Conservation (phyloP, 352 stramenopile species). For the Bremia lactucae region DNA sequence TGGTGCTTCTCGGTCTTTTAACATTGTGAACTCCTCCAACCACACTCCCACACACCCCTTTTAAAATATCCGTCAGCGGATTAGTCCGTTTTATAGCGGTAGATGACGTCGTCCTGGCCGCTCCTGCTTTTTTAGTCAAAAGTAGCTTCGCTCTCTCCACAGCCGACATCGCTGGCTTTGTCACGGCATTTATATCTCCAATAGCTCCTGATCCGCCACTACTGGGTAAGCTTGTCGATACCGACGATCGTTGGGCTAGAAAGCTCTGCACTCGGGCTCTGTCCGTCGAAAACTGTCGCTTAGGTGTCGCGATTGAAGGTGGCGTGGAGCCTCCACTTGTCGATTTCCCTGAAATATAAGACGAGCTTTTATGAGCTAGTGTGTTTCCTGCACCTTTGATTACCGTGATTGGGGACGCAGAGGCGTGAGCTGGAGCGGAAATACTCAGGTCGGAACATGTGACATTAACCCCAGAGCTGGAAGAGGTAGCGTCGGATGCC, state of each 20-base stretch:
- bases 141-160: constrained; percentile 65
- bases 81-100: constrained; percentile 60
- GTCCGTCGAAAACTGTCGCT: constrained; percentile 39
- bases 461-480: constrained; percentile 1
- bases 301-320: constrained; percentile 28
- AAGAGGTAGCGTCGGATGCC: constrained; percentile 4
- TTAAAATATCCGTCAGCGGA: constrained; percentile 66
- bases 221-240: background rate
- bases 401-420: constrained; percentile 8
- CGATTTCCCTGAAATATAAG: constrained; percentile 6
- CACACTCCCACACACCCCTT: constrained; percentile 53
- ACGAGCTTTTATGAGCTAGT: constrained; percentile 14
- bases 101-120: constrained; percentile 6
- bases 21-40: constrained; percentile 46
- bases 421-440: constrained; percentile 1
- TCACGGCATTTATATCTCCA: background rate
- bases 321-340: constrained; percentile 7
- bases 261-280: constrained; percentile 58
- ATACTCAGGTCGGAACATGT: constrained; percentile 6
- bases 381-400: background rate
- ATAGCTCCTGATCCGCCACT: constrained; percentile 2
- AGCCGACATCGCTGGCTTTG: constrained; percentile 40
- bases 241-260: constrained; percentile 33
- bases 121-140: constrained; percentile 61
- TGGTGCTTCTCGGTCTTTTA: constrained; percentile 54